A percentile compares a stretch with the other conserved stretches of the same genome.
Evolutionary conservation across 805 yeast species (phyloP).

Genomic region (Sugiyamaella marilandica): DNA sequence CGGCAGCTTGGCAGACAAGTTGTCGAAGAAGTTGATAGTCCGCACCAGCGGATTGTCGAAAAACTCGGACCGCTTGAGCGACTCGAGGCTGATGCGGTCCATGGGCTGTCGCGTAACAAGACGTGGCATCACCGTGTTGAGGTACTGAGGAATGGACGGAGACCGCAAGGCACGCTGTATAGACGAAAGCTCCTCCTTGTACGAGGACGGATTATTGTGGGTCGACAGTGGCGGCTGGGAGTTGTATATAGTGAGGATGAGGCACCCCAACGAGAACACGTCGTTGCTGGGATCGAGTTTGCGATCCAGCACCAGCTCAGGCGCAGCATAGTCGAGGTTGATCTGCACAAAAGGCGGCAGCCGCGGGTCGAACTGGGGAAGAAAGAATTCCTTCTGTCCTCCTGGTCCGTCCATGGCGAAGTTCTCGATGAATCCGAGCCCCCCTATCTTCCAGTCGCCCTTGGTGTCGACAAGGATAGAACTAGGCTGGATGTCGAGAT

Average conservation of each 20-base stretch:
- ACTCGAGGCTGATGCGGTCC: conserved; percentile 56
- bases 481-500: conserved; percentile 72
- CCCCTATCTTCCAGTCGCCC: conserved; percentile 92
- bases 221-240: conserved; percentile 45
- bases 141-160: conserved; percentile 52
- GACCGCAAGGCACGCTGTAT: conserved; percentile 39
- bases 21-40: conserved; percentile 77
- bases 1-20: conserved; percentile 65
- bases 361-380: conserved; percentile 70
- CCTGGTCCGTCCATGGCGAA: conserved; percentile 45
- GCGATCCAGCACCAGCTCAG: conserved; percentile 70
- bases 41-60: conserved; percentile 81
- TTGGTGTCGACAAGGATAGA: conserved; percentile 67
- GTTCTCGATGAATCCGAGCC: conserved; percentile 52
- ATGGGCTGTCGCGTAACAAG: conserved; percentile 54
- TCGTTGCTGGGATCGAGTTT: conserved; percentile 66
- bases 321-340: conserved; percentile 73
- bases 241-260: conserved; percentile 63
- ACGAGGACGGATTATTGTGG: conserved; percentile 47
- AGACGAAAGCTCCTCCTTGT: conserved; percentile 42
- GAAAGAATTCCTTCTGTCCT: conserved; percentile 48
- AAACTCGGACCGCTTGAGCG: conserved; percentile 63
- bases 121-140: conserved; percentile 46
- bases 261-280: conserved; percentile 75
- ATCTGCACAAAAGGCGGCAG: conserved; percentile 68